These are phyloP conservation scores for Puccinia triticina DNA, from an alignment of 1,284 basidiomycete genomes.

Conservation along the genomic window DNA sequence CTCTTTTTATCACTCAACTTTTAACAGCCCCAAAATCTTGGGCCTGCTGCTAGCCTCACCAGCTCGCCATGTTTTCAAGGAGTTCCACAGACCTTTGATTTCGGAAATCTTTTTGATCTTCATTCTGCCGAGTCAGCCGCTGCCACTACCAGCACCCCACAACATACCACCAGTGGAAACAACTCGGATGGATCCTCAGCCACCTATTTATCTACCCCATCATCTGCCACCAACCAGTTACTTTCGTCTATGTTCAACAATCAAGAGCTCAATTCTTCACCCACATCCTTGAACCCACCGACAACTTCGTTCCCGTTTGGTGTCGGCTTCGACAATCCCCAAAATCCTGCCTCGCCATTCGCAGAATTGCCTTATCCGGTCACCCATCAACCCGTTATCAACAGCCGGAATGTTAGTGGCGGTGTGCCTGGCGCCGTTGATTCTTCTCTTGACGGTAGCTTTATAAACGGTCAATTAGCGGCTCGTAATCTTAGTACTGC, in stretches of 20 bases:
- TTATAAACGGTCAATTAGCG: not conserved
- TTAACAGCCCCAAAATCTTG: not conserved
- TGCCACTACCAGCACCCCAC: not conserved
- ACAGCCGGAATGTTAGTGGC: not conserved
- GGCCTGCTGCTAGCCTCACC: not conserved
- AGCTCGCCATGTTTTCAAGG: not conserved
- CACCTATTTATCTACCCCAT: slow-evolving; percentile 7
- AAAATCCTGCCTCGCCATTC: not conserved
- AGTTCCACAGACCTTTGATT: not conserved
- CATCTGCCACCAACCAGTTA: not conserved
- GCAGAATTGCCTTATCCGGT: not conserved
- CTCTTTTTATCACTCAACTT: not conserved
- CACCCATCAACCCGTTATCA: not conserved
- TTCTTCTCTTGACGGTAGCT: not conserved
- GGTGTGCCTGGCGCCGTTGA: not conserved
- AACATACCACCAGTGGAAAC: not conserved
- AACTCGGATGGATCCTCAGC: slow-evolving; percentile 3
- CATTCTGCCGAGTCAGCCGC: not conserved
- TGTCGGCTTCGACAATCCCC: not conserved
- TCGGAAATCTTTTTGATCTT: not conserved
- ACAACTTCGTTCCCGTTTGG: slow-evolving; percentile 9
- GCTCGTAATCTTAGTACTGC: not conserved
- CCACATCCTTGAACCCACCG: not conserved
- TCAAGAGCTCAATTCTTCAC: slow-evolving; percentile 3
- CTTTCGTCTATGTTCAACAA: not conserved